Percentiles rank a stretch among this genome's conserved stretches.
These are phyloP conservation scores for Echium plantagineum DNA, from an alignment of 257 asterid species.

Conservation along the genomic window DNA sequence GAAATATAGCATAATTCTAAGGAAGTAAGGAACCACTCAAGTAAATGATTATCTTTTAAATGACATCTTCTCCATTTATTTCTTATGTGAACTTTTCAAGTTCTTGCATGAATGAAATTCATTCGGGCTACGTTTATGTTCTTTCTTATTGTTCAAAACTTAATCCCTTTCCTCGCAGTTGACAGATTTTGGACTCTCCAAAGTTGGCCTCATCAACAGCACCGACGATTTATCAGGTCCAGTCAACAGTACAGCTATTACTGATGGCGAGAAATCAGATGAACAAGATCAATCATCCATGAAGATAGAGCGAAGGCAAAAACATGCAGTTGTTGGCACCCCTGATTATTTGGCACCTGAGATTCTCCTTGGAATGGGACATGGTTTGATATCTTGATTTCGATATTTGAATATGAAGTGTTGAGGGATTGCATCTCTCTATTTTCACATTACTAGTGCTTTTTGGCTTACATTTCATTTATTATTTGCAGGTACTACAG, in stretches of 20 bases:
- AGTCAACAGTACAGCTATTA: conserved; percentile 29
- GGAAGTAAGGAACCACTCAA: too few relatives aligned
- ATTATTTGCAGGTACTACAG: conserved; percentile 55
- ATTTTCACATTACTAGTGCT: not conserved
- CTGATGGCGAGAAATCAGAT: conserved; percentile 55
- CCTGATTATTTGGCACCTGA: conserved; percentile 99
- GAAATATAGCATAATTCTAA: too few relatives aligned
- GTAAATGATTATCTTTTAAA: too few relatives aligned
- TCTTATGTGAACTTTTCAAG: too few relatives aligned
- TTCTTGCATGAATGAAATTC: too few relatives aligned
- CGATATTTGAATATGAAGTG: conserved; percentile 8
- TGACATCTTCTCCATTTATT: not conserved
- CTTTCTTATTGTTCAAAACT: conserved; percentile 11
- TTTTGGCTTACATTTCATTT: conserved; percentile 1
- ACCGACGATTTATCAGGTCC: conserved; percentile 95
- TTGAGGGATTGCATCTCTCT: not conserved
- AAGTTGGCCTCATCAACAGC: conserved; percentile 94
- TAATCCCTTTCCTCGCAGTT: conserved; percentile 53
- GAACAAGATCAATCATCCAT: conserved; percentile 33
- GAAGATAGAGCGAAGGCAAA: conserved; percentile 67
- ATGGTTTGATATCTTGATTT: conserved; percentile 46
- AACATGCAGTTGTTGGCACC: conserved; percentile 83
- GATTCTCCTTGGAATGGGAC: conserved; percentile 98
- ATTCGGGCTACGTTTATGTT: not conserved
- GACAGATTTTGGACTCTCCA: conserved; percentile 99